Conservation (phyloP, 345 rosid genomes). For the rapeseed (Brassica napus) region Da-Ae NC_063444.1:9286501-9287000, state of each 20-base stretch:
- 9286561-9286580: not conserved
- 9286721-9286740: too few relatives aligned
- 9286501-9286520: conserved; percentile 28
- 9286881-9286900: not conserved
- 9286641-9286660: too few relatives aligned
- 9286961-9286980: conserved; percentile 41
- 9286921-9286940: conserved; percentile 28
- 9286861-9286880: not conserved
- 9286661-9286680: too few relatives aligned
- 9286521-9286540: conserved; percentile 1
- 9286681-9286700: too few relatives aligned
- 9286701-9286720: too few relatives aligned
- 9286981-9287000: conserved; percentile 30
- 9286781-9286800: too few relatives aligned
- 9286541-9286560: not conserved
- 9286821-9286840: not conserved
- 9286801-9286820: too few relatives aligned
- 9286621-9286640: too few relatives aligned
- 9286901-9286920: not conserved
- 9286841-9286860: not conserved
- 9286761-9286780: too few relatives aligned
- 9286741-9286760: too few relatives aligned
- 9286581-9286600: not conserved
- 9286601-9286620: too few relatives aligned
- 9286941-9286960: conserved; percentile 43